These are phyloP conservation scores for Geoglossum cookeanum DNA, from an alignment of 2,329 filamentous ascomycete species.

Conservation along the genomic window DNA sequence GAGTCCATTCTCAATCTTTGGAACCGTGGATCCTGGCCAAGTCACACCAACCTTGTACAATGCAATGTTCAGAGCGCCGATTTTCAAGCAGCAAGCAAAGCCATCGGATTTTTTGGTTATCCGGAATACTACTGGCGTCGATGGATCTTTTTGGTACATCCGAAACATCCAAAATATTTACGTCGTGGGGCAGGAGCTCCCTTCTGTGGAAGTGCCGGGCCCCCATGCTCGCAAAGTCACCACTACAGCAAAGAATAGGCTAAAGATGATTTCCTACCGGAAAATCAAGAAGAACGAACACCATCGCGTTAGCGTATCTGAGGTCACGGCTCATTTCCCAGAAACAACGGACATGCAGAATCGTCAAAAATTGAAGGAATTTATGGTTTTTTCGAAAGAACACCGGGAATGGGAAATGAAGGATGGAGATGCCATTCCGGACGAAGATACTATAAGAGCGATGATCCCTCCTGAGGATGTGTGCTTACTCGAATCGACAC, in stretches of 20 bases:
- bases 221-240: conserved; percentile 91
- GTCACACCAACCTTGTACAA: conserved; percentile 84
- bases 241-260: conserved; percentile 85
- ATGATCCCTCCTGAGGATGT: conserved; percentile 95
- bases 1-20: conserved; percentile 89
- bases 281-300: conserved; percentile 61
- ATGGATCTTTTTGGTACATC: conserved; percentile 65
- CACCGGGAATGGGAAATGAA: conserved; percentile 72
- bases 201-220: conserved; percentile 77
- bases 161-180: conserved; percentile 82
- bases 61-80: conserved; percentile 81
- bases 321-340: conserved; percentile 80
- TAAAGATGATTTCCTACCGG: conserved; percentile 90
- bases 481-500: conserved; percentile 88
- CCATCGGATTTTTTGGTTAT: conserved; percentile 73
- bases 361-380: conserved; percentile 90
- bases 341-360: conserved; percentile 92
- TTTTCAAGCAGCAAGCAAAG: conserved; percentile 71
- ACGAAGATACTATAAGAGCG: conserved; percentile 59
- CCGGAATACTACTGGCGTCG: conserved; percentile 57
- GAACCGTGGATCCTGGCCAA: conserved; percentile 78
- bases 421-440: conserved; percentile 53
- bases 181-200: conserved; percentile 83
- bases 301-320: conserved; percentile 51
- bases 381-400: conserved; percentile 77